Base-by-base conservation (phyloP, 2,329 filamentous ascomycete species). In the Davidsoniella virescens region DNA sequence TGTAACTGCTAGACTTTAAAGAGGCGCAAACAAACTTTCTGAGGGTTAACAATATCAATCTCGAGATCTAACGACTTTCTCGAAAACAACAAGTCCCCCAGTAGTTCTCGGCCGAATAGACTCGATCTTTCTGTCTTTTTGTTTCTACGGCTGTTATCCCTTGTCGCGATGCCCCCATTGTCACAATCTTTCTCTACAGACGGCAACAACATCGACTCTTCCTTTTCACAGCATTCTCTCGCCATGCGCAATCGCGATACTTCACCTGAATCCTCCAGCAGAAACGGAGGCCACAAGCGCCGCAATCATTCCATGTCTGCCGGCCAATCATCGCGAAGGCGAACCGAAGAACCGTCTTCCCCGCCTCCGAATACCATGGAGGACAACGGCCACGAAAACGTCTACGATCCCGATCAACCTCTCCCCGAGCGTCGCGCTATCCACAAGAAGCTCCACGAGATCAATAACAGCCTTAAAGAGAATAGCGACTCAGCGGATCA, bases 331-430 rank as follows among this genome's bases (percentile, higher is more conserved):
- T 33, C 29, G 16, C 57, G 61, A 48, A 58, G 57, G 18, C 57
- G 59, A 29, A 62, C 58, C 3, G 45, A 43, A 23, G 59, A 59
- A 29, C 55, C 59, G 16, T 39, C 39, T 23, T 33, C 12, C 33
- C 55, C 59, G 20, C 47, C 47, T 23, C 20, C 12, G n/a, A 39
- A 56, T 17, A 55, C 56, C 7, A 55, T 38, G 6, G 44, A 43
- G 36, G 47, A 53, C 9, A 52, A 54, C 10, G 57, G 55, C 47
- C 56, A 57, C 16, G 49, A 54, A 6, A 70, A 75, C 17, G 68
- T 70, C 4, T 94, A 88, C 63, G 84, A 95, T 59, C 88, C 87
- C 0, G 80, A 93, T 54, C 90, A 95, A 61, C 72, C 86, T 51
- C 70, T 82, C 10, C 76, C 82, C 41, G 76, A 87, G 63, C 78